Conservation (phyloP, 2,329 filamentous ascomycete species). For the Myriosclerotinia curreyana region DNA sequence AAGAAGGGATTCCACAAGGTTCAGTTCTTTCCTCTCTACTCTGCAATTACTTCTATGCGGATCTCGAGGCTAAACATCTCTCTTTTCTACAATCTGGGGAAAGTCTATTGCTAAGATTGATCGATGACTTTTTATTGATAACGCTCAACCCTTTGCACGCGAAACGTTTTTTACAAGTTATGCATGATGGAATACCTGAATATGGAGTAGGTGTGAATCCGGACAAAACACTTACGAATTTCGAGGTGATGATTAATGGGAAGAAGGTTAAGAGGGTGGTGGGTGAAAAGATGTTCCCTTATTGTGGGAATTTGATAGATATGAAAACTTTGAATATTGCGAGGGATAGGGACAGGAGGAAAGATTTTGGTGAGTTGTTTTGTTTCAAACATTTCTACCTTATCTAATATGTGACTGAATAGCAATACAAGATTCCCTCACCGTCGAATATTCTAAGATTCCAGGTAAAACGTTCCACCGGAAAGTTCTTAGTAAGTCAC, state of each 20-base stretch:
- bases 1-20: conserved; percentile 86
- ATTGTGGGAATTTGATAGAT: conserved; percentile 80
- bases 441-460: conserved; percentile 68
- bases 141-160: conserved; percentile 68
- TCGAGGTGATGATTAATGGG: conserved; percentile 60
- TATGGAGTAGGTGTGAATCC: conserved; percentile 79
- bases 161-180: conserved; percentile 67
- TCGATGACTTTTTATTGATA: conserved; percentile 91
- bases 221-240: conserved; percentile 81
- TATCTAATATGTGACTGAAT: background rate
- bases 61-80: conserved; percentile 70
- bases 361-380: conserved; percentile 47
- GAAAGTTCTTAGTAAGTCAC: conserved; percentile 65
- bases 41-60: conserved; percentile 95
- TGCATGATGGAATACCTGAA: conserved; percentile 73
- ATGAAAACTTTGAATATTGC: conserved; percentile 69
- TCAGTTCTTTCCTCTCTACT: conserved; percentile 82
- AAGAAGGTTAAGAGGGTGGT: conserved; percentile 50
- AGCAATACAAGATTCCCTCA: conserved; percentile 68
- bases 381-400: background rate
- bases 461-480: conserved; percentile 78
- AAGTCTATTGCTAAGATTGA: conserved; percentile 72
- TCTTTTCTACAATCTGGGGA: conserved; percentile 59
- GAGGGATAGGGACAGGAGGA: conserved; percentile 60
- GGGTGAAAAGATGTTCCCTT: conserved; percentile 64